Percentiles rank a stretch among this genome's conserved stretches.
These are phyloP conservation scores for Vigna reflexopilosa DNA, from an alignment of 306 rosid species.

Conservation along the genomic window DNA sequence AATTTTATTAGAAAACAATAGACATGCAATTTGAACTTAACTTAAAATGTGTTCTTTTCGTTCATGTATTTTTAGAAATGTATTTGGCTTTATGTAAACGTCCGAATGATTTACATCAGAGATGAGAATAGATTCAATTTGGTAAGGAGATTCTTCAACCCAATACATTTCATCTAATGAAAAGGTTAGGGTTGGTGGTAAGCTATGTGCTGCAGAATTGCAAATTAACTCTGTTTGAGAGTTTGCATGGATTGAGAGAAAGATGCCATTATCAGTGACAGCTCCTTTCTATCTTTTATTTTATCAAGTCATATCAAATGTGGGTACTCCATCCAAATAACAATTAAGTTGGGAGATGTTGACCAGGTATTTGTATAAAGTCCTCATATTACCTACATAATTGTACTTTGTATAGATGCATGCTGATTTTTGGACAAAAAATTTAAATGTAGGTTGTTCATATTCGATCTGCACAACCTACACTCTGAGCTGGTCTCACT, in stretches of 20 bases:
- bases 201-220: neutral
- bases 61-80: neutral
- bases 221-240: neutral
- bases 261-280: neutral
- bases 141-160: constrained; percentile 20
- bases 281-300: neutral
- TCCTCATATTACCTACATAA: no score
- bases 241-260: neutral
- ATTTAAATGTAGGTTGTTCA: no score
- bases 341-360: no score
- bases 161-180: constrained; percentile 8
- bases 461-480: no score
- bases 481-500: no score
- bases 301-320: neutral
- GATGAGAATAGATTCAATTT: constrained; percentile 1
- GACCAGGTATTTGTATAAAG: no score
- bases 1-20: neutral
- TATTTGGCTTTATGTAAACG: neutral
- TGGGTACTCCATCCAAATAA: neutral
- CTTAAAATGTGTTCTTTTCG: neutral
- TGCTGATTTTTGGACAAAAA: no score
- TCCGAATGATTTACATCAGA: neutral
- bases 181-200: neutral
- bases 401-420: no score
- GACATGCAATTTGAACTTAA: neutral